A percentile compares a stretch with the other conserved stretches of the same genome.
These are phyloP conservation scores for Botryotinia narcissicola DNA, from an alignment of 2,329 filamentous ascomycete genomes.

Conservation along the genomic window DNA sequence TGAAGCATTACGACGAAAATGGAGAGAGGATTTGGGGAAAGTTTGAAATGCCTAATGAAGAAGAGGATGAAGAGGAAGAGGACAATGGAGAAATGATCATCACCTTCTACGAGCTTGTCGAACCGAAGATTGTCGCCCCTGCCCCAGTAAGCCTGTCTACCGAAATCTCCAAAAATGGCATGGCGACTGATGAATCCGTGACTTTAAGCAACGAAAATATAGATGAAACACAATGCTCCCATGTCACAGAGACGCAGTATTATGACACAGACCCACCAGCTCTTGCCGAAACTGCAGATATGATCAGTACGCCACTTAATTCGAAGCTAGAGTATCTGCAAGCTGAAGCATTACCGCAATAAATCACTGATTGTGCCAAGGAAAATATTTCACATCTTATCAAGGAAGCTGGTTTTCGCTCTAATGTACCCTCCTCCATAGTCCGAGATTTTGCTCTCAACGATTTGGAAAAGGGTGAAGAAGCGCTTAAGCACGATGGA, in stretches of 20 bases:
- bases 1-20: conserved; percentile 63
- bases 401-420: conserved; percentile 48
- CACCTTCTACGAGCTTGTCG: conserved; percentile 60
- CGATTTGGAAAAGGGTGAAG: conserved; percentile 30
- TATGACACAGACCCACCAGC: conserved; percentile 22
- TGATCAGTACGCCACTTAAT: not conserved
- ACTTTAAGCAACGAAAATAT: conserved; percentile 9
- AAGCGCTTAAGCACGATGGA: conserved; percentile 29
- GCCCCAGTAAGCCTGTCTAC: conserved; percentile 34
- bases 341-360: conserved; percentile 33
- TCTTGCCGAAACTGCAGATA: not conserved
- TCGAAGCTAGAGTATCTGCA: conserved; percentile 7
- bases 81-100: conserved; percentile 63
- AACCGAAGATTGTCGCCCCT: conserved; percentile 62
- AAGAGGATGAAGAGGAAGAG: conserved; percentile 52
- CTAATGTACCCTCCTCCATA: conserved; percentile 44
- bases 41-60: conserved; percentile 70
- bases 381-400: conserved; percentile 47
- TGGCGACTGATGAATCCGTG: conserved; percentile 17
- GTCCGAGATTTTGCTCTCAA: conserved; percentile 33
- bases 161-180: conserved; percentile 12
- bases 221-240: conserved; percentile 30
- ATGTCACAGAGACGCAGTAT: conserved; percentile 34
- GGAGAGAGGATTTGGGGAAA: conserved; percentile 73
- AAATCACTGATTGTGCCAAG: conserved; percentile 32